Evolutionary conservation across 371 early-diverging fungal genomes (phyloP), one percentile per base, ranked within the genome.

Genomic region (Enterospora canceri): DNA sequence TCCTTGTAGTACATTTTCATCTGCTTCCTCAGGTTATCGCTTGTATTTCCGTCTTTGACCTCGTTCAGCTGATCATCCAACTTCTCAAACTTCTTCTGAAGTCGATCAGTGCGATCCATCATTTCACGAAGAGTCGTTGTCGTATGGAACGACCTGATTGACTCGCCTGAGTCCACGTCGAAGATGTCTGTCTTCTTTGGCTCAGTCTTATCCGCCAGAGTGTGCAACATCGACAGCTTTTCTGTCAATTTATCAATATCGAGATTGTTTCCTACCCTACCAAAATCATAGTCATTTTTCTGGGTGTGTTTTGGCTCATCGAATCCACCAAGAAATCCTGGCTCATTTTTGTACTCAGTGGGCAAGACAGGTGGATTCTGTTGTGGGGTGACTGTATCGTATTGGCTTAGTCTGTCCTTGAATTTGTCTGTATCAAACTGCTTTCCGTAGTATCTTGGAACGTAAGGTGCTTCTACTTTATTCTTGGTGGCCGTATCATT

Each of bases 61-160:
- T 71, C 71, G 3, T 68, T 54, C n/a, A 80, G 60, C 35, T 77
- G 66, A 12, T 72, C 64, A 40, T 80, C 77, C 18, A 80, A 66
- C 19, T 75, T 63, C 33, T 71, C 69, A 67, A 79, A 79, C 47
- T 71, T 75, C 33, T 67, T 61, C 50, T 76, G 65, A 31, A 79
- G 58, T 30, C 66, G 64, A 51, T 79, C 74, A 24, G 80, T 76
- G 35, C 64, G 72, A 26, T 50, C 63, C n/a, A 73, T 66, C 80
- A 80, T 80, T 18, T 75, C 74, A 49, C 68, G 70, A 12, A 77
- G 68, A 2, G 77, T 75, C 2, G 77, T 72, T 21, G 80, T 63
- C 1, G 80, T 80, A 32, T 66, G 60, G n/a, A 65, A 57, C 4
- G 74, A 34, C 47, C 75, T 75, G 2, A 70, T 35, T 12, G 71